phyloP scores from a whole-genome alignment of 2,329 filamentous ascomycete species.

The Ophiocordyceps robertsii region DNA sequence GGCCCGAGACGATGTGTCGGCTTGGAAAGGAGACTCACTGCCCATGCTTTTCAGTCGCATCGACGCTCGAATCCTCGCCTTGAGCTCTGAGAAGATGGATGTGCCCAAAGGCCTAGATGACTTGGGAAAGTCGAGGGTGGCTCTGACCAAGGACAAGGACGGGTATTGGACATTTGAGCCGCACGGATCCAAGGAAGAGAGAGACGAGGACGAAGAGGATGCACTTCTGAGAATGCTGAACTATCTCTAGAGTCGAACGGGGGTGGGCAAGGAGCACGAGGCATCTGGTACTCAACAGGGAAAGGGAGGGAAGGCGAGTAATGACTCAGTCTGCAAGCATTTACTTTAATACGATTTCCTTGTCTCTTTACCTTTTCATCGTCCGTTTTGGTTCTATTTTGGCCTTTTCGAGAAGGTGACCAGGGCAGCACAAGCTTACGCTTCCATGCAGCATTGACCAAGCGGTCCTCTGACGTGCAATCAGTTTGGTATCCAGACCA shows the following conservation, averaged over 20 bases:
- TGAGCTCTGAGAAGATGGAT: constrained; percentile 20
- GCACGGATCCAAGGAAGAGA: not conserved
- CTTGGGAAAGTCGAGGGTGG: constrained; percentile 19
- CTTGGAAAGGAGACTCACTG: constrained; percentile 23
- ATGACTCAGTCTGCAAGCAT: no score
- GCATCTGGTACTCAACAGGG: not conserved
- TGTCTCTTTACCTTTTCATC: no score
- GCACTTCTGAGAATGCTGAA: not conserved
- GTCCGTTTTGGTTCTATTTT: no score
- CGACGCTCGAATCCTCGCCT: constrained; percentile 16
- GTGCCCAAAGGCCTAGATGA: constrained; percentile 19
- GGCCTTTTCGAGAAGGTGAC: no score
- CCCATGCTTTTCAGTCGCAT: constrained; percentile 25
- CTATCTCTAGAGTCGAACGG: not conserved
- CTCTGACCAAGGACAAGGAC: constrained; percentile 17
- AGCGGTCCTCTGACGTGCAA: no score
- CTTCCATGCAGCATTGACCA: no score
- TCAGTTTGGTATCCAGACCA: no score
- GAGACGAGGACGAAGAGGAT: not conserved
- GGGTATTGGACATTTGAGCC: constrained; percentile 23
- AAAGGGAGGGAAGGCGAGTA: no score
- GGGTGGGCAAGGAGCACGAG: not conserved
- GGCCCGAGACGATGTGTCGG: constrained; percentile 19
- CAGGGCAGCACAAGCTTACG: no score
- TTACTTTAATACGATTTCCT: no score